Base-by-base conservation (phyloP, 2,329 filamentous ascomycete species). In the Monosporascus sp. region DNA sequence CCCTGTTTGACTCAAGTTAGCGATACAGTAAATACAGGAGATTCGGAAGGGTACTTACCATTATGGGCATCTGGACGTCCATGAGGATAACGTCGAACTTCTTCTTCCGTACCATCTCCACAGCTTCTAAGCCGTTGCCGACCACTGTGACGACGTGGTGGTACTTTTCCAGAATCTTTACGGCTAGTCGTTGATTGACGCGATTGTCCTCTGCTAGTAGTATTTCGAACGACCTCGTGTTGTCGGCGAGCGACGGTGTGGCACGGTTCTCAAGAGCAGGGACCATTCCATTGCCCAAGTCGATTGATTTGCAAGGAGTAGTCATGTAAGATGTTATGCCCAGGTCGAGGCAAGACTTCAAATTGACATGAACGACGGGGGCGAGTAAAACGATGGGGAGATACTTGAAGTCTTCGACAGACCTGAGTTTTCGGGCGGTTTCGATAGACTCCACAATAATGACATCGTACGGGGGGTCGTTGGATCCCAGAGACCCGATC, bases 51-150 rank as follows among this genome's bases (percentile, higher is more conserved):
- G n/a, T 36, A 56, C 84, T 76, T 74, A 89, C 86, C 92, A 97
- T 97, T 65, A 97, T 89, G n/a, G 94, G 94, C 94, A 99, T 99
- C 70, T 97, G 94, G 19, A 99, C 94, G 68, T 99, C 94, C 94
- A 99, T 99, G 48, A 99, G 81, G 59, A 99, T 94, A 57, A 96
- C 90, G 70, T 99, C 94, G 69, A 95, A 99, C 68, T 90, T 88
- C 74, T 88, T 93, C 69, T 87, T 84, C 78, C 95, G 92, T 63
- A 97, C 86, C n/a, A 89, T 86, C 67, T 97, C 89, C 16, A 97
- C 85, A 1, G 94, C 94, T 67, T 97, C 93, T 59, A 92, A 82
- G 56, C 94, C 94, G 68, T 99, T 99, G 64, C 92, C 91, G 44
- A 96, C 94, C 24, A 99, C 94, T 1, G 89, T 93, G 24, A 95